Conservation (phyloP, 2,329 filamentous ascomycete species). For the Mycogone perniciosa region DNA sequence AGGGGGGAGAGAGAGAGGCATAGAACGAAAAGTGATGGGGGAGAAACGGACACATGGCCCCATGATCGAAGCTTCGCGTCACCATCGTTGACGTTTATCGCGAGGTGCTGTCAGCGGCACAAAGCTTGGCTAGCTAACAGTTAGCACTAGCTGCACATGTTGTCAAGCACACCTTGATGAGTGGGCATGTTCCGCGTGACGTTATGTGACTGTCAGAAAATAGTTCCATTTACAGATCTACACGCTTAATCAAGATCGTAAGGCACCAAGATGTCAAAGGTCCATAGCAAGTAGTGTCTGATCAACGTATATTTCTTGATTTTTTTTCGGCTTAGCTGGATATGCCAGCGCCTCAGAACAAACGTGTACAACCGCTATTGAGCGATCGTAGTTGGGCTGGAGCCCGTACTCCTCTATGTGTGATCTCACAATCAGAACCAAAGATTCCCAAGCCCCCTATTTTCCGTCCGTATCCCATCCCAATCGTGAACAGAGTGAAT, state of each 20-base stretch:
- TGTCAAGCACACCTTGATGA: no score
- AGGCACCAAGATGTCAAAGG: background rate
- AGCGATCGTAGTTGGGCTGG: constrained; percentile 7
- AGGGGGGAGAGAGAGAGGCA: background rate
- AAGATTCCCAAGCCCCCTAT: constrained; percentile 1
- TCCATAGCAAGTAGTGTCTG: background rate
- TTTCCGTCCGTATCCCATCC: background rate
- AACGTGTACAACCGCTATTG: constrained; percentile 11
- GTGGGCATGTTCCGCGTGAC: no score
- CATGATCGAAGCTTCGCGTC: constrained; percentile 3
- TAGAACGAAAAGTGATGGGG: background rate
- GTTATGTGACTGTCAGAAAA: no score
- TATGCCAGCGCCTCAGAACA: background rate
- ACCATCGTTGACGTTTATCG: background rate
- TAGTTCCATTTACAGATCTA: no score
- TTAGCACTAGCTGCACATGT: no score
- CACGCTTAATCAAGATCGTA: no score
- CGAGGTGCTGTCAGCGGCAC: background rate
- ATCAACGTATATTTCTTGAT: constrained; percentile 11
- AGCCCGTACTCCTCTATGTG: constrained; percentile 11
- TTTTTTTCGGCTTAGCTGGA: background rate
- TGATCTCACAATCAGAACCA: constrained; percentile 8
- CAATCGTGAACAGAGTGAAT: constrained; percentile 4
- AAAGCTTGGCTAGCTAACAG: no score
- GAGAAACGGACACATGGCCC: background rate